These are phyloP conservation scores for Xylaria sp. DNA, from an alignment of 2,329 filamentous ascomycete species.

Conservation along the genomic window DNA sequence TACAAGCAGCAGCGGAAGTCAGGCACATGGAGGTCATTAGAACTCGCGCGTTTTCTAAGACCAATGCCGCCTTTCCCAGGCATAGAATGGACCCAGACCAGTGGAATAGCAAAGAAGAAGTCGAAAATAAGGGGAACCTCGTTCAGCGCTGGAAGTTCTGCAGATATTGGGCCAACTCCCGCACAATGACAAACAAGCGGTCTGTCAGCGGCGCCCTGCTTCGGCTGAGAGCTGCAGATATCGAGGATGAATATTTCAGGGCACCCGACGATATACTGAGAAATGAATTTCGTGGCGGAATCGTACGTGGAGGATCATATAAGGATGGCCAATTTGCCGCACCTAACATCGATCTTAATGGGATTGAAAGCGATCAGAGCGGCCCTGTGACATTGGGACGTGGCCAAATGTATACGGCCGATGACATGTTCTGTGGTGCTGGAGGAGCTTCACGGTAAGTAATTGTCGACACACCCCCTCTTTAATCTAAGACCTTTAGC, in stretches of 20 bases:
- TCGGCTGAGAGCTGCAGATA: conserved; percentile 43
- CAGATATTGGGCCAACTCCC: conserved; percentile 46
- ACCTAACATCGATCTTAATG: conserved; percentile 44
- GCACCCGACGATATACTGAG: conserved; percentile 49
- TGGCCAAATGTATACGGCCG: conserved; percentile 70
- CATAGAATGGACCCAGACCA: conserved; percentile 46
- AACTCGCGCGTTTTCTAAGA: conserved; percentile 60
- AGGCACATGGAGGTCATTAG: conserved; percentile 49
- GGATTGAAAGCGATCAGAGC: no score
- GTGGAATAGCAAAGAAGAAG: conserved; percentile 41
- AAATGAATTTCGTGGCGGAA: conserved; percentile 55
- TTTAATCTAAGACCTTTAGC: background rate
- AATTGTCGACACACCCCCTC: background rate
- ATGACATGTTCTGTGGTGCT: conserved; percentile 78
- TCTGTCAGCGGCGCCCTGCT: conserved; percentile 20
- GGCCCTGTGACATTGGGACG: background rate
- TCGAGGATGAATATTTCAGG: conserved; percentile 40
- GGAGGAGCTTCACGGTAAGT: conserved; percentile 71
- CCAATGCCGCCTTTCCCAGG: conserved; percentile 63
- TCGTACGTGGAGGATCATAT: conserved; percentile 54
- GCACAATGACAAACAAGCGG: conserved; percentile 7
- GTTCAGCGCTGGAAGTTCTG: conserved; percentile 65
- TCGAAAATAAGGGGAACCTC: conserved; percentile 52
- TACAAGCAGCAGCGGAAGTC: conserved; percentile 55
- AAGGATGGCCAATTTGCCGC: conserved; percentile 42